Evolutionary conservation across 2,329 filamentous ascomycete genomes (phyloP), one percentile per base, ranked within the genome.

Genomic region (Alternaria triticimaculans): DNA sequence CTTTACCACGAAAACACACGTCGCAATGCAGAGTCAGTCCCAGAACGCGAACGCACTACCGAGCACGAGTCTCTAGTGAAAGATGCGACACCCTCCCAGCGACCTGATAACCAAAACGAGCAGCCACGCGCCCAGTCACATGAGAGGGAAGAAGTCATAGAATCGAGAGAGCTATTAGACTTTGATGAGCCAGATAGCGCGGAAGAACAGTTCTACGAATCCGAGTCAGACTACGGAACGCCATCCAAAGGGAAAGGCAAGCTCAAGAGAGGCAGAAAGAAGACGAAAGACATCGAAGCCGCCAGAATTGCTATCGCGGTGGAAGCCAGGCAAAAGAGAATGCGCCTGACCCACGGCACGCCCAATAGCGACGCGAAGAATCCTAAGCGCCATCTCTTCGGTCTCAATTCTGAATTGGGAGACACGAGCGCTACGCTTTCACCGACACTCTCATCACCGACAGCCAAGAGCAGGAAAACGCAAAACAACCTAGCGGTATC

Each of bases 361-460:
- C 18, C 48, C 3, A 14, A 43, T 23, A 25, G 18, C 9, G n/a
- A 11, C 15, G 48, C n/a, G 15, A 53, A 43, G 15, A 43, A 59
- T 14, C 57, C 48, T 14, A 59, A 33, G 37, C 57, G 48, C 33
- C 57, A 43, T 5, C 44, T 59, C 14, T 59, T 45, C 11, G 57
- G 48, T 5, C 18, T 37, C 8, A 20, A 12, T 15, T 41, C 7
- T 15, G 12, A 44, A 8, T n/a, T 20, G 8, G 33, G 33, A 37
- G 23, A 33, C 12, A 9, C 18, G 23, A 33, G 25, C 10, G 26
- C 28, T 18, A 23, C 12, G 41, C 23, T 14, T 46, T 46, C 54
- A 18, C 49, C 20, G 14, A 53, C 49, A 23, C 49, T 30, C 15
- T 44, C 49, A 3, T 23, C 26, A 26, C 14, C 26, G 4, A 46